These are phyloP conservation scores for Sporopachydermia lactativora DNA, from an alignment of 805 yeast species.

Conservation along the genomic window DNA sequence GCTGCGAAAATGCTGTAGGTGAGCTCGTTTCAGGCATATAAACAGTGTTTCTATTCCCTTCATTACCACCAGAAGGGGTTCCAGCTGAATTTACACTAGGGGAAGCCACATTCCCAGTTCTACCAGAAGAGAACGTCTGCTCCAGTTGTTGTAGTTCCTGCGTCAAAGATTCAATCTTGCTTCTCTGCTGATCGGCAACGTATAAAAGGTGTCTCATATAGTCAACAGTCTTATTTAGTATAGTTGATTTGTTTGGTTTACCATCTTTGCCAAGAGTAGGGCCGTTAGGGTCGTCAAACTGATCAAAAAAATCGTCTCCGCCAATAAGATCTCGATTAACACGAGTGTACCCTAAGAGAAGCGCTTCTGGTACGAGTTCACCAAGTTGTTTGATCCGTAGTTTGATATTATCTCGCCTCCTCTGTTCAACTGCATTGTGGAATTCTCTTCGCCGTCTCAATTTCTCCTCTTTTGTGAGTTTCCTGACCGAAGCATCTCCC, in stretches of 20 bases:
- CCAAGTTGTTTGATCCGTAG: slow-evolving; percentile 81
- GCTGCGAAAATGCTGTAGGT: no score
- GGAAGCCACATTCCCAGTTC: neutral
- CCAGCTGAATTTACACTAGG: neutral
- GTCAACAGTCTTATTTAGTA: slow-evolving; percentile 55
- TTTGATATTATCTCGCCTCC: slow-evolving; percentile 83
- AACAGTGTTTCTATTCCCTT: neutral
- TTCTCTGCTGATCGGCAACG: slow-evolving; percentile 17
- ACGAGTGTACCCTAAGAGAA: slow-evolving; percentile 26
- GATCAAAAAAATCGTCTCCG: slow-evolving; percentile 1
- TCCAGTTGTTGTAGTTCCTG: neutral
- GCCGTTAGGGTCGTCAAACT: slow-evolving; percentile 24
- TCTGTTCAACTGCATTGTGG: slow-evolving; percentile 88
- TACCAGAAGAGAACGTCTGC: no score
- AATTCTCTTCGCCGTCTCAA: slow-evolving; percentile 69
- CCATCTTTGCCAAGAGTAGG: slow-evolving; percentile 35
- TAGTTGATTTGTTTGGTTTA: slow-evolving; percentile 62
- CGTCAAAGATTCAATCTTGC: slow-evolving; percentile 8
- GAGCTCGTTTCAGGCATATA: neutral
- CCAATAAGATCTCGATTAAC: neutral
- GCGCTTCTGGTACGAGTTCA: slow-evolving; percentile 61
- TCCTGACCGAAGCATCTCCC: neutral
- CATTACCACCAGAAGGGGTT: neutral
- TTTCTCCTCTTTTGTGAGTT: slow-evolving; percentile 40
- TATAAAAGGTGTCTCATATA: slow-evolving; percentile 42